Base-by-base conservation (phyloP, 805 yeast genomes). In the Maudiozyma serrabonitensis region DNA sequence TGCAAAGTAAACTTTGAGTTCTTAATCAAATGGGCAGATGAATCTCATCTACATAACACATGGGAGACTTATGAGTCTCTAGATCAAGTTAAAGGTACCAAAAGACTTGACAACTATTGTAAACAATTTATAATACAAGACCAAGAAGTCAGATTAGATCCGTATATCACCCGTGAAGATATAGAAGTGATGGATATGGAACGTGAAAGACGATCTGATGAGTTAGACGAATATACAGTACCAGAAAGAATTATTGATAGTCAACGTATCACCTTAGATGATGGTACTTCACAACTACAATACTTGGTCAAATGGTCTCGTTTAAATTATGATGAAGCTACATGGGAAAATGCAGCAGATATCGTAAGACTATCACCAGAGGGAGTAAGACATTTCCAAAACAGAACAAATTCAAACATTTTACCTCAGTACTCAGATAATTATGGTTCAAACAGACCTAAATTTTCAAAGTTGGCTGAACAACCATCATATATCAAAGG, bases 271-370 rank as follows among this genome's bases (percentile, higher is more conserved):
- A 75, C 74, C 13, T 51, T 63, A 8, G 71, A 72, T 34, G 89
- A 81, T 12, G 78, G 74, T 48, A 75, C 75, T 31, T 79, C 83
- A 21, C 81, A 77, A 49, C 73, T 93, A 53, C 83, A 82, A 62
- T 93, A 93, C 66, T 78, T 84, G 52, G 91, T 90, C 52, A 93
- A 93, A 67, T 93, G 99, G 99, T 83, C 81, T 62, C 77, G 98
- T 48, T 75, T 93, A 26, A 86, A 89, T 59, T 93, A 93, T 62
- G 98, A 95, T 67, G 95, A 87, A 58, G 87, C 96, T 51, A 88
- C 98, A 5, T 93, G 98, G 98, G 99, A 93, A 69, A 79, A 81
- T 56, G 97, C 97, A 1, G 83, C 82, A 46, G 84, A 80, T 54
- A 88, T 93, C 56, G 97, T 93, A 2, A 78, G 79, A 52, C 66